phyloP scores from a whole-genome alignment of 225 moss, liverwort and hornwort genomes.

The Neckera pumila region DNA sequence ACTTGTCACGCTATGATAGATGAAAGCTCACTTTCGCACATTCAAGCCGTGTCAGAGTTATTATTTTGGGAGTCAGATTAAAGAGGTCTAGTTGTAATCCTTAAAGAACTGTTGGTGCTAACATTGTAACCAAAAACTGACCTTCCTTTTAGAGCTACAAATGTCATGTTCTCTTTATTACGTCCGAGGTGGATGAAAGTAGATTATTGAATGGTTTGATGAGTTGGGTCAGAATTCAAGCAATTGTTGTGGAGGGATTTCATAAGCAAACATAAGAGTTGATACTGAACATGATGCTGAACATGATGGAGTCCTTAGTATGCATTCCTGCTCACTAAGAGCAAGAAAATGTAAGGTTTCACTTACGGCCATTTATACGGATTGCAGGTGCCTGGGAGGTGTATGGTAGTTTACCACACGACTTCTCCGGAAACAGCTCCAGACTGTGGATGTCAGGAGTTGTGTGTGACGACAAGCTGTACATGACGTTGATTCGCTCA shows the following conservation, averaged over 20 bases:
- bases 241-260: not conserved
- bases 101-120: not conserved
- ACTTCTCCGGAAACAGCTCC: conserved; percentile 34
- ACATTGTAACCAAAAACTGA: not conserved
- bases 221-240: not conserved
- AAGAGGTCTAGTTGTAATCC: not conserved
- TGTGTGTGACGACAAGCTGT: conserved; percentile 29
- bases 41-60: not conserved
- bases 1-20: not conserved
- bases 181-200: not conserved
- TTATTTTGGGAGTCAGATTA: not conserved
- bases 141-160: not conserved
- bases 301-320: not conserved
- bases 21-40: not conserved
- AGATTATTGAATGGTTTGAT: not conserved
- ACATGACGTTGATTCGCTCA: conserved; percentile 15
- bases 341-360: not conserved
- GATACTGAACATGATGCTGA: not conserved
- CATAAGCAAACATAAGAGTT: not conserved
- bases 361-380: not conserved
- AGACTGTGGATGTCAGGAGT: conserved; percentile 41
- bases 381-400: conserved; percentile 42
- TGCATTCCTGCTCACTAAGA: not conserved
- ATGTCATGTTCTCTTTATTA: not conserved
- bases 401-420: conserved; percentile 22